Percentiles rank a stretch among this genome's conserved stretches.
Conservation (phyloP, 768 basidiomycete species). For the Lactarius akahatsu region DNA sequence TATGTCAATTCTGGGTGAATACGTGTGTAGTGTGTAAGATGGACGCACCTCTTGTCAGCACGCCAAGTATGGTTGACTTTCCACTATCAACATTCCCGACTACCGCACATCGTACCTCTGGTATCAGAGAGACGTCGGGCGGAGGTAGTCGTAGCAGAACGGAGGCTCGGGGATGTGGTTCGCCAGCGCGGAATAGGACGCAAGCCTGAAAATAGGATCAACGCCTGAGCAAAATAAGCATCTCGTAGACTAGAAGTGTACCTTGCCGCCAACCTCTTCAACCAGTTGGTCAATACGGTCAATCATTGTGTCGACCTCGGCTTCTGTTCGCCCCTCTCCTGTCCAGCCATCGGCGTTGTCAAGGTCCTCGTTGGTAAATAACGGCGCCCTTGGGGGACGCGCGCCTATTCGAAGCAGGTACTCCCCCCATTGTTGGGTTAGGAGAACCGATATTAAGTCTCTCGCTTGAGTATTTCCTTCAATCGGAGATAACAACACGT, state of each 20-base stretch:
- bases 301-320: constrained; percentile 52
- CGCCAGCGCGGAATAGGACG: constrained; percentile 48
- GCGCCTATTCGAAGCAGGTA: constrained; percentile 71
- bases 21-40: constrained; percentile 27
- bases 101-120: constrained; percentile 93
- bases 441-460: constrained; percentile 60
- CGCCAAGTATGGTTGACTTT: constrained; percentile 92
- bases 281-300: constrained; percentile 48
- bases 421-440: constrained; percentile 71
- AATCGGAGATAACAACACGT: constrained; percentile 44
- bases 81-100: constrained; percentile 95
- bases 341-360: constrained; percentile 52
- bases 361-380: constrained; percentile 55
- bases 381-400: constrained; percentile 54
- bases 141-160: constrained; percentile 75
- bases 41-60: constrained; percentile 81
- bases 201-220: constrained; percentile 46
- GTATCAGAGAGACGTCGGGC: constrained; percentile 69
- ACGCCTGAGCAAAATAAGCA: background rate
- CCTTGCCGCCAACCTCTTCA: constrained; percentile 82
- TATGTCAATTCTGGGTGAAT: constrained; percentile 21
- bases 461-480: constrained; percentile 55
- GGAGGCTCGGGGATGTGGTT: constrained; percentile 53
- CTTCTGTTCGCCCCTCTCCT: constrained; percentile 49
- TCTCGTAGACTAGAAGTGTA: constrained; percentile 33